Conservation (phyloP, 352 stramenopile genomes). For the Pythium vanterpoolii region DNA sequence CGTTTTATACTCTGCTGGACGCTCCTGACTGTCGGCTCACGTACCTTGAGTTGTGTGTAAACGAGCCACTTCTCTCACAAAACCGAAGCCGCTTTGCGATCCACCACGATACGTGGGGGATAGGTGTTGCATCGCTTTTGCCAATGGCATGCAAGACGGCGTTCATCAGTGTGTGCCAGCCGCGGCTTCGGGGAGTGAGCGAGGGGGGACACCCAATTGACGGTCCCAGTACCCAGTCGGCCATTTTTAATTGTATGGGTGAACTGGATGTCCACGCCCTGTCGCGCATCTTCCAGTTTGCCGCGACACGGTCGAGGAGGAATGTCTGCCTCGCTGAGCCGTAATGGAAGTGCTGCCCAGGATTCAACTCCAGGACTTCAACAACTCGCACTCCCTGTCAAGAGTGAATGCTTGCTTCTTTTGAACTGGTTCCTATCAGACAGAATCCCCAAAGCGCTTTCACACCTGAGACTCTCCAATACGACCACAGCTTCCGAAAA, state of each 20-base stretch:
- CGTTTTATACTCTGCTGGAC: not conserved
- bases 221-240: too few species aligned
- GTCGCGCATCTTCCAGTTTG: conserved; percentile 5
- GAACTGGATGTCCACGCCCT: not conserved
- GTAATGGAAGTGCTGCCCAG: too few species aligned
- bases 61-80: not conserved
- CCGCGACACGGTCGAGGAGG: conserved; percentile 1
- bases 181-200: not conserved
- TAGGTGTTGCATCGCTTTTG: not conserved
- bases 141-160: not conserved
- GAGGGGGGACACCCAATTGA: too few species aligned
- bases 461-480: too few species aligned
- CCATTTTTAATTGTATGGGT: not conserved
- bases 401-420: too few species aligned
- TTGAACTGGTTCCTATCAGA: too few species aligned
- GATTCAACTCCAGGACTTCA: too few species aligned
- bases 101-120: conserved; percentile 9
- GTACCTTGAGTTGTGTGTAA: conserved; percentile 5
- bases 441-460: too few species aligned
- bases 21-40: not conserved
- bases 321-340: too few species aligned
- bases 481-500: too few species aligned
- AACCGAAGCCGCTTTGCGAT: not conserved
- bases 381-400: too few species aligned
- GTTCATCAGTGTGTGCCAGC: conserved; percentile 4